Percentiles rank a stretch among this genome's conserved stretches.
phyloP scores from a whole-genome alignment of 2,329 filamentous ascomycete genomes.

The Pochonia chlamydosporia region DNA sequence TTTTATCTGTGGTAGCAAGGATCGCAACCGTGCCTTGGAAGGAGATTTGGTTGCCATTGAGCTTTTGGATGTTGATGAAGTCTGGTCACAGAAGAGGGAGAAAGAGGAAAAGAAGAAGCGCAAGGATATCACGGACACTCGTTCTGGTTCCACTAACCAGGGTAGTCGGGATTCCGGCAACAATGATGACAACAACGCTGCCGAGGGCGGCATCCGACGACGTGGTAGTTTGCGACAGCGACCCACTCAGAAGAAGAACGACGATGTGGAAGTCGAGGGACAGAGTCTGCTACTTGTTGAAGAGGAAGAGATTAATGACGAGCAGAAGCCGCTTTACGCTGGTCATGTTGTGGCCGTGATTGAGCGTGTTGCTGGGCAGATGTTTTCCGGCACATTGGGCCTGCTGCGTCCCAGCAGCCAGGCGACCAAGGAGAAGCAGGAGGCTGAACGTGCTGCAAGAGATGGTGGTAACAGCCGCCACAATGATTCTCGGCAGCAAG shows the following conservation, averaged over 20 bases:
- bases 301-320: constrained; percentile 97
- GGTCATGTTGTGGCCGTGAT: constrained; percentile 96
- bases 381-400: constrained; percentile 96
- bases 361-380: constrained; percentile 93
- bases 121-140: constrained; percentile 94
- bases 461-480: constrained; percentile 68
- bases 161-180: constrained; percentile 58
- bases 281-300: constrained; percentile 95
- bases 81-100: constrained; percentile 97
- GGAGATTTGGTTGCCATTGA: constrained; percentile 94
- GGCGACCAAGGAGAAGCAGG: constrained; percentile 98
- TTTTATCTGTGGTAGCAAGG: constrained; percentile 99
- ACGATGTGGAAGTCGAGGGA: constrained; percentile 97
- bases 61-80: constrained; percentile 94
- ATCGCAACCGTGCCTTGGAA: constrained; percentile 93
- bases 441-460: constrained; percentile 87
- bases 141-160: constrained; percentile 69
- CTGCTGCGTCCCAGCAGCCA: constrained; percentile 94
- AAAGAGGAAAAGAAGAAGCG: constrained; percentile 99
- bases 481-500: constrained; percentile 74
- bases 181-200: constrained; percentile 55
- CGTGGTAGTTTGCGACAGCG: constrained; percentile 94
- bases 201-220: constrained; percentile 81
- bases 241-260: constrained; percentile 99
- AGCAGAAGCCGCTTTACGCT: constrained; percentile 94